Percentiles rank a stretch among this genome's conserved stretches.
Evolutionary conservation across 75 land plant species (phyloP).

Genomic region (Ceratopteris richardii): DNA sequence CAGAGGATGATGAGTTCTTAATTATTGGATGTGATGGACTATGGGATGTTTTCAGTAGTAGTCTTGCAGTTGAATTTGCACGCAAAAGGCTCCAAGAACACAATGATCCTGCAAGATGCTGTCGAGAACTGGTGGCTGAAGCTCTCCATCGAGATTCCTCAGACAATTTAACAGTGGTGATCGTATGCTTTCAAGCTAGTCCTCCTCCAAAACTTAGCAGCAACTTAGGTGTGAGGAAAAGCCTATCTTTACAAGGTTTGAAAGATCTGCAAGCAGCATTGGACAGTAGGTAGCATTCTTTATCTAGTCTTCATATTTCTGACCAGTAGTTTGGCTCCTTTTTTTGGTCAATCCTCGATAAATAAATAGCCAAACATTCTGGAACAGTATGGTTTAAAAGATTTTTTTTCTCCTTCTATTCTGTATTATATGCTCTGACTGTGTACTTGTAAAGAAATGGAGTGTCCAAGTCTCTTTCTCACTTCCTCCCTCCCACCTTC

Average conservation of each 20-base stretch:
- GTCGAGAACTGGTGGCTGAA: conserved; percentile 72
- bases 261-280: conserved; percentile 49
- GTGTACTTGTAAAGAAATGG: no score
- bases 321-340: no score
- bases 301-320: neutral
- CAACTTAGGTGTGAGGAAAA: conserved; percentile 35
- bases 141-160: conserved; percentile 62
- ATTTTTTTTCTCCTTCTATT: no score
- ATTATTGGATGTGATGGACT: conserved; percentile 88
- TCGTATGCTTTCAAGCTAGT: conserved; percentile 63
- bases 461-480: no score
- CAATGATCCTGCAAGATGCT: conserved; percentile 72
- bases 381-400: no score
- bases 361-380: no score
- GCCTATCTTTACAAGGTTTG: conserved; percentile 68
- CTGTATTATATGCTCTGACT: no score
- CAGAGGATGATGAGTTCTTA: conserved; percentile 80
- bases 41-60: conserved; percentile 85
- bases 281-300: conserved; percentile 25
- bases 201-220: conserved; percentile 64
- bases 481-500: no score
- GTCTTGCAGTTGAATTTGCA: conserved; percentile 87
- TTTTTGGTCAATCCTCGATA: no score
- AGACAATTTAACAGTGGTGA: conserved; percentile 77
- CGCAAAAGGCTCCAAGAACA: conserved; percentile 70